Evolutionary conservation across 2,329 filamentous ascomycete species (phyloP).

Genomic region (Colletotrichum cuscutae): DNA sequence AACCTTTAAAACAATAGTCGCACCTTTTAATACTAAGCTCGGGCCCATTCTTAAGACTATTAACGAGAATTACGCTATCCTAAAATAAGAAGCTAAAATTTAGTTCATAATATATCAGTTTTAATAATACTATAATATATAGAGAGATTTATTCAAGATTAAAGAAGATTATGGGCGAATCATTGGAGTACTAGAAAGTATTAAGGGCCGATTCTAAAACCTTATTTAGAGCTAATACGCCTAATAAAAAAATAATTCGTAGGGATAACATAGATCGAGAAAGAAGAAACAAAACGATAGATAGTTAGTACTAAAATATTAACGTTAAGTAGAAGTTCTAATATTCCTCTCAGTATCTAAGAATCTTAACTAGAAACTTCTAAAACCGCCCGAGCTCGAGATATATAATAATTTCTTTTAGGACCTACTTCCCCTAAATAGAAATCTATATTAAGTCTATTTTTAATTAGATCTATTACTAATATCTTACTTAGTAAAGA

Average conservation of each 20-base stretch:
- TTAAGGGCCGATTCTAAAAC: not conserved
- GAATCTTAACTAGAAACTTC: not conserved
- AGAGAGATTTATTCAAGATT: not conserved
- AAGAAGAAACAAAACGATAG: too few relatives aligned
- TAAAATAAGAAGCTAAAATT: not conserved
- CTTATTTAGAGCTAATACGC: not conserved
- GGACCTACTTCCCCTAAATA: not conserved
- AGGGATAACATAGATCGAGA: not conserved
- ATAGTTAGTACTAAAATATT: too few relatives aligned
- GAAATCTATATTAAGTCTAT: rapidly evolving
- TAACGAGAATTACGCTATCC: not conserved
- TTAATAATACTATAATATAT: not conserved
- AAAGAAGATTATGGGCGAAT: not conserved
- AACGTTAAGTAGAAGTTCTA: not conserved
- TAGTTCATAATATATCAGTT: not conserved
- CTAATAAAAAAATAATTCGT: not conserved
- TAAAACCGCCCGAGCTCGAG: not conserved
- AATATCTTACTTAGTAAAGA: not conserved
- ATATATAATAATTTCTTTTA: not conserved
- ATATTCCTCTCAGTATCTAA: not conserved
- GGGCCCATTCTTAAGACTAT: not conserved
- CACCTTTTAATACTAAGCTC: not conserved
- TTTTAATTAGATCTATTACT: not conserved
- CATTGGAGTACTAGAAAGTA: not conserved
- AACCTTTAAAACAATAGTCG: not conserved